A percentile compares a stretch with the other conserved stretches of the same genome.
These are phyloP conservation scores for Chamaecrista fasciculata DNA, from an alignment of 306 rosid species.

Conservation along the genomic window DNA sequence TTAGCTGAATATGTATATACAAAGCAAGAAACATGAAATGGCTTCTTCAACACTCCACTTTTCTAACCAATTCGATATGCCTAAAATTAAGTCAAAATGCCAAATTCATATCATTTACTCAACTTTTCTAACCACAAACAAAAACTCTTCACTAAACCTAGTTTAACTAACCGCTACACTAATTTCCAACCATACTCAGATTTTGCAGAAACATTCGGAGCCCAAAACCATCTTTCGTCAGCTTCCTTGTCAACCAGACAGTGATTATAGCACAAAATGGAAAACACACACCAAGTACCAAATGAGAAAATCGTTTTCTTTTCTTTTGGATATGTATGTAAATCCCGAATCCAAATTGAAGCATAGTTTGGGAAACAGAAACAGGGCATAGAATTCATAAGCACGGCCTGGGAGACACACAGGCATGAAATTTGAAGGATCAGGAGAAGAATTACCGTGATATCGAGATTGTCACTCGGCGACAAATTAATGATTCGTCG, in stretches of 20 bases:
- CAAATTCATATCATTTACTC: not conserved
- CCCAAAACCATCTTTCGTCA: not conserved
- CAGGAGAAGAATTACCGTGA: conserved; percentile 31
- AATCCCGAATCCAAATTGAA: not conserved
- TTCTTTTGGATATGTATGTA: not conserved
- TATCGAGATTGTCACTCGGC: conserved; percentile 31
- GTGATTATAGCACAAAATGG: not conserved
- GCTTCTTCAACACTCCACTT: too few relatives aligned
- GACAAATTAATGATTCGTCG: too few relatives aligned
- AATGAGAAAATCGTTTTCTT: not conserved
- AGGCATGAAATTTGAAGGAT: not conserved
- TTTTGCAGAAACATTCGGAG: conserved; percentile 4
- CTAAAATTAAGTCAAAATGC: not conserved
- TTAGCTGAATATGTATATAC: too few relatives aligned
- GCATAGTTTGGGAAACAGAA: not conserved
- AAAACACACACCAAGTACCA: not conserved
- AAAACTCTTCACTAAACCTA: not conserved
- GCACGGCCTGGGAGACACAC: not conserved
- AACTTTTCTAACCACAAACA: not conserved
- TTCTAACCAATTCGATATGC: not conserved
- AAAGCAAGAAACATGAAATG: too few relatives aligned
- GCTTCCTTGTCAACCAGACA: conserved; percentile 3
- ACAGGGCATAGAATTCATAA: not conserved
- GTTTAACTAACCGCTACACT: not conserved
- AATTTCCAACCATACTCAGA: not conserved